Evolutionary conservation across 1,139 yeast genomes (phyloP).

Genomic region (Scheffersomyces segobiensis): DNA sequence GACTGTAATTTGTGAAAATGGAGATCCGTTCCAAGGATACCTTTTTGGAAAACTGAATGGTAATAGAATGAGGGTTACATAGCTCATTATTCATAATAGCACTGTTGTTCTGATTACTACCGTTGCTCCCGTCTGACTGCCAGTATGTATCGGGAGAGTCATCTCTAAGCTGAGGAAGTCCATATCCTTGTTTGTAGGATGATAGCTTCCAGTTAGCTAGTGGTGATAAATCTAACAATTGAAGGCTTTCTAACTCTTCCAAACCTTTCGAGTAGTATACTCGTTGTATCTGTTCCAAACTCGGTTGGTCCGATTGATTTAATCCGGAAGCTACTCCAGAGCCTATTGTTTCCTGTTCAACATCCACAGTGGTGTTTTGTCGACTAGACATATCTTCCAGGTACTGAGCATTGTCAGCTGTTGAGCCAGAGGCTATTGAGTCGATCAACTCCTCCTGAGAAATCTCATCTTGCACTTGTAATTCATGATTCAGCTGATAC

Average conservation of each 20-base stretch:
- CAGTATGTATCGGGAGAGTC: slow-evolving; percentile 78
- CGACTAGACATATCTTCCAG: not conserved
- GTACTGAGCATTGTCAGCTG: slow-evolving; percentile 2
- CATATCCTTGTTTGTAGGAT: slow-evolving; percentile 71
- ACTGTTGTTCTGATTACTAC: slow-evolving; percentile 19
- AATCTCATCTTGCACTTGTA: slow-evolving; percentile 34
- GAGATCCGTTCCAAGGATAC: slow-evolving; percentile 72
- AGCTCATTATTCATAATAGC: slow-evolving; percentile 35
- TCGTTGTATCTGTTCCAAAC: slow-evolving; percentile 30
- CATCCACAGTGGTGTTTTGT: not conserved
- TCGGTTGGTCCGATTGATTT: slow-evolving; percentile 16
- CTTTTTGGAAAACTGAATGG: slow-evolving; percentile 77
- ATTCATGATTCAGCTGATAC: slow-evolving; percentile 23
- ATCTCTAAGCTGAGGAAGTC: slow-evolving; percentile 68
- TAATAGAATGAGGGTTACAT: slow-evolving; percentile 81
- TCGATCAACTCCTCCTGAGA: slow-evolving; percentile 38
- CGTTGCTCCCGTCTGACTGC: slow-evolving; percentile 87
- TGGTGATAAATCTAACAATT: slow-evolving; percentile 72
- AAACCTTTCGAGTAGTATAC: slow-evolving; percentile 51
- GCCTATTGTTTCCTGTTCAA: not conserved
- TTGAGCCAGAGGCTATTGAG: slow-evolving; percentile 27
- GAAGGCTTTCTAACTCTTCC: slow-evolving; percentile 56
- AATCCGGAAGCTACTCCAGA: not conserved
- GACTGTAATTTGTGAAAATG: slow-evolving; percentile 61
- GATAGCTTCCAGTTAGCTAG: slow-evolving; percentile 87